Base-by-base conservation (phyloP, 768 basidiomycete species). In the Pleurotus platypus region DNA sequence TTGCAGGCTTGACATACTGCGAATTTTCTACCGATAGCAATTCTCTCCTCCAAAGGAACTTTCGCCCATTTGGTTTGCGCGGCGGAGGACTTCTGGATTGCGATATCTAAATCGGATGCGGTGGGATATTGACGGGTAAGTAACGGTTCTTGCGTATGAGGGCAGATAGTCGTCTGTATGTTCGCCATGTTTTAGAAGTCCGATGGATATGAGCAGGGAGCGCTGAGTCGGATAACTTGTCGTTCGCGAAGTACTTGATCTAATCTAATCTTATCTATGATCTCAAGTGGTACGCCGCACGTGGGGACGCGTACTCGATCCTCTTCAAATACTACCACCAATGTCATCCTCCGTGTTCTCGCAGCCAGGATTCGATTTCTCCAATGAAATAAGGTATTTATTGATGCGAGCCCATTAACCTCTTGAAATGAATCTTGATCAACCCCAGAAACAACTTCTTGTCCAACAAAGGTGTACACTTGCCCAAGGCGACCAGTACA, bases 401-500 rank as follows among this genome's bases (percentile, higher is more conserved):
- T 37, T 8, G 4, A 11, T 8, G 30, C 30, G 30, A 9, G 30
- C 30, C 30, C 9, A 2, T 51, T 3, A 4, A 18, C 4, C 20
- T 48, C 5, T 16, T 18, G 26, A 46, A 18, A 11, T 12, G n/a
- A 42, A 55, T 4, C 9, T 30, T 15, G 30, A 11, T 9, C 8
- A n/a, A 40, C 16, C 20, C 20, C 53, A 92, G 92, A 58, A 94
- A 94, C 67, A 78, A 80, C 62, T 92, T 88, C 68, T 71, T 94
- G 58, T 70, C 75, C 9, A 78, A 82, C 48, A 89, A 86, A 63
- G 92, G 92, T 37, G 66, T 91, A 16, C 84, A 81, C 12, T 69
- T 88, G 45, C 92, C 92, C 51, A 92, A 87, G 69, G 92, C 91
- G 2, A 93, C 92, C 12, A 92, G 91, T 73, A 94, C 92, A 0